Evolutionary conservation across 1,139 yeast species (phyloP).

Genomic region (Saccharomyces uvarum): DNA sequence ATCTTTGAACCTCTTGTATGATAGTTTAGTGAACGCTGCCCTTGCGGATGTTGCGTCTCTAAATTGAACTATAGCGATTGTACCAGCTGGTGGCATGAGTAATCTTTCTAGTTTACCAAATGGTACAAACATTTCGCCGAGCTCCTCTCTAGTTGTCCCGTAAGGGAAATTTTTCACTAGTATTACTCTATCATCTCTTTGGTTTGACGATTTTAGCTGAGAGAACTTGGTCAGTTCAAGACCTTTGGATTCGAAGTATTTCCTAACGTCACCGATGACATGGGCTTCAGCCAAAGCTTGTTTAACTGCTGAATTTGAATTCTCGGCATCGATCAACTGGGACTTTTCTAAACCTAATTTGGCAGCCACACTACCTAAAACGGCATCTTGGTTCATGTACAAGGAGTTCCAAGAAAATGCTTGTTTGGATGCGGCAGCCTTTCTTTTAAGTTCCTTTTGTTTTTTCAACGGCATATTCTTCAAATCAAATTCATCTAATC

Average conservation of each 20-base stretch:
- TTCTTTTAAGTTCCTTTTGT: conserved; percentile 76
- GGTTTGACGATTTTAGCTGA: conserved; percentile 39
- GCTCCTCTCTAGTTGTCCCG: conserved; percentile 73
- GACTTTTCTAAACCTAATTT: conserved; percentile 77
- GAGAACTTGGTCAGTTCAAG: conserved; percentile 73
- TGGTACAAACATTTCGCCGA: conserved; percentile 71
- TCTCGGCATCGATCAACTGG: conserved; percentile 79
- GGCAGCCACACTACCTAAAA: conserved; percentile 79
- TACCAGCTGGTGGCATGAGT: conserved; percentile 94
- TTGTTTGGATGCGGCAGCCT: conserved; percentile 73
- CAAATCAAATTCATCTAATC: conserved; percentile 81
- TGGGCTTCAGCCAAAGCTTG: conserved; percentile 97
- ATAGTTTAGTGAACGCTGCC: conserved; percentile 78
- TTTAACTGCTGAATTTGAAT: conserved; percentile 85
- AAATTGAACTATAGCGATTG: conserved; percentile 91
- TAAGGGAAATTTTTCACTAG: conserved; percentile 84
- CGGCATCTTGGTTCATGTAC: conserved; percentile 86
- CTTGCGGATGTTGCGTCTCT: conserved; percentile 79
- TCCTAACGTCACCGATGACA: conserved; percentile 84
- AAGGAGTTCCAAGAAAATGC: conserved; percentile 95
- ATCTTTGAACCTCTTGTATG: conserved; percentile 80
- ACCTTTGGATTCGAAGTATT: conserved; percentile 76
- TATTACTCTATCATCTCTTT: conserved; percentile 73
- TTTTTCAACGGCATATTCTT: conserved; percentile 87
- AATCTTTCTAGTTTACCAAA: conserved; percentile 75